These are phyloP conservation scores for Geranium brycei DNA, from an alignment of 345 rosid genomes.

Conservation along the genomic window DNA sequence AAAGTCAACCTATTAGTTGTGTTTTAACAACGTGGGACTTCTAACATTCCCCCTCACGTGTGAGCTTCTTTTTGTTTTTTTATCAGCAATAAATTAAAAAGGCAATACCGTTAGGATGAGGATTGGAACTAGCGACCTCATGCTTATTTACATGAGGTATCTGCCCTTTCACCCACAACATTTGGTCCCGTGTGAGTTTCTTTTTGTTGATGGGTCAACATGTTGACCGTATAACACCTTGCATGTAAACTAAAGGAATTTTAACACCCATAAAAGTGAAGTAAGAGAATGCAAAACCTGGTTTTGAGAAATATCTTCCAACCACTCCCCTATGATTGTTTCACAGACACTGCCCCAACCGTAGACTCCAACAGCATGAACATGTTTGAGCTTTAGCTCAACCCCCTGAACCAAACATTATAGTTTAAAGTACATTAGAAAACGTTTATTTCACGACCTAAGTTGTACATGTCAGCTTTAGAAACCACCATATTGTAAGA, in stretches of 20 bases:
- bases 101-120: no score
- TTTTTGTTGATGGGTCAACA: no score
- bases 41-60: no score
- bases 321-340: conserved; percentile 76
- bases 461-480: neutral
- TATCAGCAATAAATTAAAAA: no score
- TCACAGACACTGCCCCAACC: conserved; percentile 85
- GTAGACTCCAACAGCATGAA: conserved; percentile 69
- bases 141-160: no score
- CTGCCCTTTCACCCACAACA: no score
- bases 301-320: conserved; percentile 90
- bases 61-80: no score
- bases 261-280: conserved; percentile 6
- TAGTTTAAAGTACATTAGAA: conserved; percentile 2
- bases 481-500: neutral
- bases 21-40: no score
- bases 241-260: conserved; percentile 8
- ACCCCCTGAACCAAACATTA: conserved; percentile 50
- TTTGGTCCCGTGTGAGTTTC: no score
- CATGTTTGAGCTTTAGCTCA: conserved; percentile 83
- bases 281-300: conserved; percentile 37
- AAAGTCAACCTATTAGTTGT: no score
- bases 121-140: no score
- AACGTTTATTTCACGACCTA: conserved; percentile 7
- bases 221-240: neutral